Evolutionary conservation across 139 green algal species (phyloP).

Genomic region (Chlamydomonas sp.): DNA sequence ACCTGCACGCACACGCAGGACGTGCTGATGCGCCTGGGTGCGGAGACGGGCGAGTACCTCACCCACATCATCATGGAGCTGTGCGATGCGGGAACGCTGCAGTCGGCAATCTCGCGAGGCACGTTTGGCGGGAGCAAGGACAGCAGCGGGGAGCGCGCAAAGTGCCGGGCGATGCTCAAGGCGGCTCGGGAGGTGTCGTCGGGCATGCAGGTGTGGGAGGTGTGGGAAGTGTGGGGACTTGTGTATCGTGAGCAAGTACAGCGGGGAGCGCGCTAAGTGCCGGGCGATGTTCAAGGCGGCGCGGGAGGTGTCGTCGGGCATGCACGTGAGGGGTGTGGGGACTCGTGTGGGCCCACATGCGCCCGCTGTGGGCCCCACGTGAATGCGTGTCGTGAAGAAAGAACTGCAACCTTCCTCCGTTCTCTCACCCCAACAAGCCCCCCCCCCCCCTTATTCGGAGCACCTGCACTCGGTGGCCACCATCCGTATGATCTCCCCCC

Average conservation of each 20-base stretch:
- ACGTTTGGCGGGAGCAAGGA: neutral
- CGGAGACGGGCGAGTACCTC: conserved; percentile 14
- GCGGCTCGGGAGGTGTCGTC: conserved; percentile 6
- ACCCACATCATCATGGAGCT: conserved; percentile 27
- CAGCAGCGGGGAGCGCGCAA: neutral
- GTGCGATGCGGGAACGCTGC: conserved; percentile 15
- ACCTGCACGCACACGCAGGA: conserved; percentile 12
- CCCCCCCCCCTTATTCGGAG: too few species aligned
- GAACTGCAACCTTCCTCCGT: too few species aligned
- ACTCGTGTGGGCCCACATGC: too few species aligned
- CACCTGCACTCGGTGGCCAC: too few species aligned
- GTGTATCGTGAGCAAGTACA: neutral
- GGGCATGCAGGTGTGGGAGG: too few species aligned
- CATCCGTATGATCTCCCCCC: too few species aligned
- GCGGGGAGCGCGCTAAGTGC: neutral
- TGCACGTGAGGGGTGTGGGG: too few species aligned
- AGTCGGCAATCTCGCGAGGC: neutral
- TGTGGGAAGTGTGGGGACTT: too few species aligned
- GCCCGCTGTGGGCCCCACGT: too few species aligned
- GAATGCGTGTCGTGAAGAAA: too few species aligned
- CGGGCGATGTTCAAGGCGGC: conserved; percentile 6
- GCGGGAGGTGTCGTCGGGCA: conserved; percentile 3
- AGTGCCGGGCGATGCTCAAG: conserved; percentile 1
- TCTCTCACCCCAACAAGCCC: too few species aligned
- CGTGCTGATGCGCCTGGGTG: conserved; percentile 17